These are phyloP conservation scores for Zygoascus biomembranicola DNA, from an alignment of 805 yeast genomes.

Conservation along the genomic window DNA sequence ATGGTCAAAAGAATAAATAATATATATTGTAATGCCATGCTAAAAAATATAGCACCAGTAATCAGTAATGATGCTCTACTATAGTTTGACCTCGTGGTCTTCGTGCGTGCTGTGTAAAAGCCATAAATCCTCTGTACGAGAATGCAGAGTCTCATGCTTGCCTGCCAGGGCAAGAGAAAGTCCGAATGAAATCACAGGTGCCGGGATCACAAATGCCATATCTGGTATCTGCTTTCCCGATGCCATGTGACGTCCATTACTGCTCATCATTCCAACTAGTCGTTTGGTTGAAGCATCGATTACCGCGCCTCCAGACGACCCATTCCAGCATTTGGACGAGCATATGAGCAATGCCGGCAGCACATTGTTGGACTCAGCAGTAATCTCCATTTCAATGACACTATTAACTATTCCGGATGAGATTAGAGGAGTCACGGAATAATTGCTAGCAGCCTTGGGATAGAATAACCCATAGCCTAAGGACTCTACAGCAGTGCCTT, in stretches of 20 bases:
- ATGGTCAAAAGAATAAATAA: not conserved
- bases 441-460: conserved; percentile 18
- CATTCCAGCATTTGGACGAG: conserved; percentile 33
- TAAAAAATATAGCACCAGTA: not conserved
- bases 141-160: conserved; percentile 3
- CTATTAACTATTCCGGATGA: conserved; percentile 24
- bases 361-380: not conserved
- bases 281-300: conserved; percentile 12
- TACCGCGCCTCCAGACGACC: conserved; percentile 32
- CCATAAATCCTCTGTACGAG: conserved; percentile 14
- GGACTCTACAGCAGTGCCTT: conserved; percentile 22
- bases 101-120: conserved; percentile 14
- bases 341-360: conserved; percentile 22
- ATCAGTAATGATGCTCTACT: not conserved
- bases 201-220: conserved; percentile 30
- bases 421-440: conserved; percentile 9
- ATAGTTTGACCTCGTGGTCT: not conserved
- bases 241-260: conserved; percentile 27
- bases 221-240: conserved; percentile 29
- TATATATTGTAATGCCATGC: not conserved
- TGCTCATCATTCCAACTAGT: conserved; percentile 31
- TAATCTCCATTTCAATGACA: conserved; percentile 10
- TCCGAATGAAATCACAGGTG: conserved; percentile 18
- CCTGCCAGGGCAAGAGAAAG: conserved; percentile 10
- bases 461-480: conserved; percentile 28